Evolutionary conservation across 768 basidiomycete genomes (phyloP).

Genomic region (Termitomyces sp.): DNA sequence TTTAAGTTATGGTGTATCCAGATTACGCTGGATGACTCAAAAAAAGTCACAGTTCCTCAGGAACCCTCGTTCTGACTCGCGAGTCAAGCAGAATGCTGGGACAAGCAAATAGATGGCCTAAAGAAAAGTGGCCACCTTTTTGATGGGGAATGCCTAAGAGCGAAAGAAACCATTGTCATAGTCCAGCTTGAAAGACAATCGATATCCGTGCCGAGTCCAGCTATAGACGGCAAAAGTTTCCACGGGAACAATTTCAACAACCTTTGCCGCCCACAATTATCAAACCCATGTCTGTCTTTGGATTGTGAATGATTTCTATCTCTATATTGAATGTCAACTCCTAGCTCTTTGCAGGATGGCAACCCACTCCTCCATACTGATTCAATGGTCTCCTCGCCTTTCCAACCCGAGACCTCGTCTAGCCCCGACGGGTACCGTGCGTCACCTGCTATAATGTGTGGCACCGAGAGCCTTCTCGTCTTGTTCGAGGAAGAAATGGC

Average conservation of each 20-base stretch:
- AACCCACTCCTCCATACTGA: not conserved
- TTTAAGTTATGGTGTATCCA: not conserved
- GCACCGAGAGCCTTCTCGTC: conserved; percentile 8
- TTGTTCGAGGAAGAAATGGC: conserved; percentile 3
- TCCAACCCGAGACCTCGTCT: not conserved
- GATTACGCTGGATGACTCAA: not conserved
- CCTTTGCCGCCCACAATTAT: not conserved
- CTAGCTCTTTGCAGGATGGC: not conserved
- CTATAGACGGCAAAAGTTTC: not conserved
- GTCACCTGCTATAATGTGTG: not conserved
- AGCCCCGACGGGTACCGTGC: not conserved
- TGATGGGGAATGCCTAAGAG: not conserved
- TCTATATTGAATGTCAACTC: not conserved
- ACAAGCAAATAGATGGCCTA: not conserved
- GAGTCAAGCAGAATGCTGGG: not conserved
- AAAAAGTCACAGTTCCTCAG: not conserved
- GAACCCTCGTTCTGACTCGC: not conserved
- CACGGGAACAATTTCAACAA: too few relatives aligned
- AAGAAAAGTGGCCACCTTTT: not conserved
- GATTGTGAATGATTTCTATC: not conserved
- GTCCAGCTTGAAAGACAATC: not conserved
- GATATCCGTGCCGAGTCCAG: not conserved
- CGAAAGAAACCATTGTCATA: not conserved
- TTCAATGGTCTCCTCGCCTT: not conserved
- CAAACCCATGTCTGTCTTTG: not conserved